Base-by-base conservation (phyloP, 1,284 basidiomycete genomes). In the Pisolithus thermaeus region DNA sequence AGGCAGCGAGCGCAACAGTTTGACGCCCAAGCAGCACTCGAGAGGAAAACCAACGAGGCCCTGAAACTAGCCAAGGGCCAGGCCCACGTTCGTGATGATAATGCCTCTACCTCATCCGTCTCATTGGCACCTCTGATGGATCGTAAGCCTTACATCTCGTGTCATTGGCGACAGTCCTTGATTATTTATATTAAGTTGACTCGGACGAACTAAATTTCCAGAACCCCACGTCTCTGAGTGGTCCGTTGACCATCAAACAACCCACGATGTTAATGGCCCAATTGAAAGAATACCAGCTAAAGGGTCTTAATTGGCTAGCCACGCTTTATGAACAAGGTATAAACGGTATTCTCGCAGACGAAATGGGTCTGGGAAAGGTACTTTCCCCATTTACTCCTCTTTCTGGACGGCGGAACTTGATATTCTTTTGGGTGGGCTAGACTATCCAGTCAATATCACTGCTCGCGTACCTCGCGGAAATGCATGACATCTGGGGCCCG, bases 271-370 rank as follows among this genome's bases (percentile, higher is more conserved):
- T 99, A 56, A 95, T 93, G 79, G 93, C 94, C 14, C 90, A 94
- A 60, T 75, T 99, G 52, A 99, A 99, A 71, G 97, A 99, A 70
- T 99, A 99, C 68, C 97, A 99, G 70, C 73, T 99, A 58, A 99
- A 99, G 68, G 97, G 97, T 59, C 77, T 99, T 46, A 99, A 97
- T 57, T 99, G 97, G 97, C 78, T 99, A 22, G 97, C 89, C 30
- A 98, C 96, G 23, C 73, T 99, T 41, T 99, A 99, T 68, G 97
- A 99, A 70, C 96, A 99, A 69, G 97, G 97, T 49, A 99, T 99
- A 77, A 98, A 98, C 65, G 94, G 94, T 55, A 98, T 98, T 61
- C 79, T 98, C 14, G 94, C 94, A 3, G 97, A 99, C 68, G 97
- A 99, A 74, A 99, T 99, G 97, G 94, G 93, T 75, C 80, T 95